Conservation (phyloP, 2,329 filamentous ascomycete species). For the Pestalotiopsis sp. region DNA sequence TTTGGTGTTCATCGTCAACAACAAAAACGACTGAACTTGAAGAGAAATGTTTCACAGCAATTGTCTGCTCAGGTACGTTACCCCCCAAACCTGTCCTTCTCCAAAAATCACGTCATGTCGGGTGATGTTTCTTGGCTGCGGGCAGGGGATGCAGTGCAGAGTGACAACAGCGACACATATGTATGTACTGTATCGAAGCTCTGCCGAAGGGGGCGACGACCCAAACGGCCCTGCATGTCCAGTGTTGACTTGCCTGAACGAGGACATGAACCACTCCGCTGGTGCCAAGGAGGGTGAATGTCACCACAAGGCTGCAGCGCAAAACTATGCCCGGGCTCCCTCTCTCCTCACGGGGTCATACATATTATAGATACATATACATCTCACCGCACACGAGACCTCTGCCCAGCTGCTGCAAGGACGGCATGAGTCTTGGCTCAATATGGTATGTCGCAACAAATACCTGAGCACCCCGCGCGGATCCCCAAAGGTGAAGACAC, state of each 20-base stretch:
- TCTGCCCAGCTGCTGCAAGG: not conserved
- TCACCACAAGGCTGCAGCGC: not conserved
- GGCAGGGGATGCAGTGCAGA: not conserved
- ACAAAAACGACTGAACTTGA: too few species aligned
- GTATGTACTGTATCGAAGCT: not conserved
- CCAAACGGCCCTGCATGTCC: not conserved
- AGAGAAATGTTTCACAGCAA: too few species aligned
- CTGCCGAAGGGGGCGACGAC: not conserved
- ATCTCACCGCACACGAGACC: not conserved
- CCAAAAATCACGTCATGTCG: not conserved
- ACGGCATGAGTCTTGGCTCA: not conserved
- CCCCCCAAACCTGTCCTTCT: not conserved
- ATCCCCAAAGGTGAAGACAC: not conserved
- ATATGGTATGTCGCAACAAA: constrained; percentile 1
- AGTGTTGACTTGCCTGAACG: not conserved
- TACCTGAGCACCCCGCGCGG: not conserved
- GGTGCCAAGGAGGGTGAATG: constrained; percentile 1
- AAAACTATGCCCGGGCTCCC: not conserved
- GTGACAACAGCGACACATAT: not conserved
- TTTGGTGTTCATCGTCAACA: not conserved
- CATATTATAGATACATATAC: not conserved
- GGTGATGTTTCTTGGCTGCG: not conserved
- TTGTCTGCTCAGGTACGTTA: too few species aligned
- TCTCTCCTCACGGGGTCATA: not conserved
- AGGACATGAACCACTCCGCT: constrained; percentile 3